Conservation (phyloP, 768 basidiomycete species). For the Pleurotus salmoneostramineus region DNA sequence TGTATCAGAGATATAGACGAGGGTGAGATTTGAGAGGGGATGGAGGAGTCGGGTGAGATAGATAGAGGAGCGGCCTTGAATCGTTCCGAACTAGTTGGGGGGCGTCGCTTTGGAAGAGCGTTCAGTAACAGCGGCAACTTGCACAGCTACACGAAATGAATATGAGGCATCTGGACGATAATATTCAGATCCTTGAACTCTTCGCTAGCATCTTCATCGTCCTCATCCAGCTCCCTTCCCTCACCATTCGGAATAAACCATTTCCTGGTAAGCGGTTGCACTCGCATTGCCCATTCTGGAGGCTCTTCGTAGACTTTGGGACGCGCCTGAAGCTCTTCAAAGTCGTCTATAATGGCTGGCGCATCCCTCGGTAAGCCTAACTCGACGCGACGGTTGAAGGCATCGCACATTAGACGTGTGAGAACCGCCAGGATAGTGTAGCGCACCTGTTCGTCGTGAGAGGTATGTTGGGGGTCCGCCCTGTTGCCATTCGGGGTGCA, state of each 20-base stretch:
- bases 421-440: slow-evolving; percentile 23
- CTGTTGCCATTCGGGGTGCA: slow-evolving; percentile 3
- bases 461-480: neutral
- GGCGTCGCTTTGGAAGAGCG: neutral
- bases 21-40: too few relatives aligned
- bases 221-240: slow-evolving; percentile 1
- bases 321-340: slow-evolving; percentile 20
- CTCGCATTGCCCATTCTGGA: slow-evolving; percentile 22
- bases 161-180: slow-evolving; percentile 6
- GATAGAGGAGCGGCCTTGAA: neutral
- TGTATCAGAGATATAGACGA: slow-evolving; percentile 37
- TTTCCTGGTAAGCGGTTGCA: slow-evolving; percentile 11
- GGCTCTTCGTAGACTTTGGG: slow-evolving; percentile 23
- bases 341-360: slow-evolving; percentile 27
- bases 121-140: neutral
- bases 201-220: slow-evolving; percentile 4
- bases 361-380: slow-evolving; percentile 26
- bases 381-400: slow-evolving; percentile 24
- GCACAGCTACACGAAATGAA: too few relatives aligned
- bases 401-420: slow-evolving; percentile 20
- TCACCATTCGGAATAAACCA: slow-evolving; percentile 17
- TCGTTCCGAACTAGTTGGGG: neutral
- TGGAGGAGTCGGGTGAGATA: neutral
- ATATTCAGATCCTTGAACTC: slow-evolving; percentile 8
- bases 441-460: slow-evolving; percentile 15